Percentiles rank a stretch among this genome's conserved stretches.
phyloP scores from a whole-genome alignment of 2,329 filamentous ascomycete genomes.

The Trichophyton rubrum region DNA sequence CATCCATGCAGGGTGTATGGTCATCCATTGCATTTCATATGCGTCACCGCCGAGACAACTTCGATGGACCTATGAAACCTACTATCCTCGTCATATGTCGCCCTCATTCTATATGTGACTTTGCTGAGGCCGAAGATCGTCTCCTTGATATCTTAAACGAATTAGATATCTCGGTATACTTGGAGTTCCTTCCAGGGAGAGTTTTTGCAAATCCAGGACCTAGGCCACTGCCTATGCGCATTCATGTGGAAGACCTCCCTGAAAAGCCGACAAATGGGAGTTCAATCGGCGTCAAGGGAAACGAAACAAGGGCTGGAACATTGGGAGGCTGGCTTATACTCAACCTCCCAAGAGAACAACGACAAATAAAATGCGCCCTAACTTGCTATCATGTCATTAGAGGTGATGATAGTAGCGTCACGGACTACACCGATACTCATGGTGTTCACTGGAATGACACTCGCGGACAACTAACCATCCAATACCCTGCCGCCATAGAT shows the following conservation, averaged over 20 bases:
- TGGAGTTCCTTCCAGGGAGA: constrained; percentile 4
- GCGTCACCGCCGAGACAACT: neutral
- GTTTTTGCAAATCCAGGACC: neutral
- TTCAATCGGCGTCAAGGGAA: constrained; percentile 4
- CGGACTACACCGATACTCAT: neutral
- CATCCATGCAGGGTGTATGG: neutral
- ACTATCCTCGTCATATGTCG: constrained; percentile 1
- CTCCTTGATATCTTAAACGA: neutral
- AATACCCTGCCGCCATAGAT: constrained; percentile 6
- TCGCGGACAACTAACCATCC: neutral
- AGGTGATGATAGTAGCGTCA: neutral
- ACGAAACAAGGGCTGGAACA: neutral
- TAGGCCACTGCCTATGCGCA: neutral
- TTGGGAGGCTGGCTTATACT: constrained; percentile 7
- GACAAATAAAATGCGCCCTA: neutral
- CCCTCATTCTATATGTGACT: neutral
- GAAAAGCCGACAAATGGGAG: constrained; percentile 4
- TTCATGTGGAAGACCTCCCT: neutral
- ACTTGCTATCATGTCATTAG: constrained; percentile 8
- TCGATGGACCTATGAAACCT: neutral
- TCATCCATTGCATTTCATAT: neutral
- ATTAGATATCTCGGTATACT: neutral
- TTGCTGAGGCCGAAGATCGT: neutral
- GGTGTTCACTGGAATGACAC: neutral
- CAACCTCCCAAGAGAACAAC: constrained; percentile 1